Conservation (phyloP, 768 basidiomycete genomes). For the Macrolepiota albuminosa region DNA sequence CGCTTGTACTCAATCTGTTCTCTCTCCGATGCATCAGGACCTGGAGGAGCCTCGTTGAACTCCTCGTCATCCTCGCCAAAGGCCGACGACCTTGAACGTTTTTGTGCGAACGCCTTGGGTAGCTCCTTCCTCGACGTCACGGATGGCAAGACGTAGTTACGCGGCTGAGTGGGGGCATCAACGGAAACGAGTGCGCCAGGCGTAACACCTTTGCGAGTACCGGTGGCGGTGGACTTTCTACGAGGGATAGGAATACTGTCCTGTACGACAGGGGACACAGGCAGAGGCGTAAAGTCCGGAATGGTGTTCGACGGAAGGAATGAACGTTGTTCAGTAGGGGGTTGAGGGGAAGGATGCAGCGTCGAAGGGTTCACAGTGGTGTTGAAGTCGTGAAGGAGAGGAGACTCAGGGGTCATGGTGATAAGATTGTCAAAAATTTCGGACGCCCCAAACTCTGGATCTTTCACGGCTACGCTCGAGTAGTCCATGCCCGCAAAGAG, state of each 20-base stretch:
- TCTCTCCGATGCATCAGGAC: constrained; percentile 40
- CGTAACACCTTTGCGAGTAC: constrained; percentile 68
- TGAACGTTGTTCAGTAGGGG: constrained; percentile 12
- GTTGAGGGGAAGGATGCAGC: constrained; percentile 26
- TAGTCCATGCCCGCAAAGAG: constrained; percentile 11
- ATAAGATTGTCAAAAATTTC: constrained; percentile 27
- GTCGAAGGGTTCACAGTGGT: constrained; percentile 30
- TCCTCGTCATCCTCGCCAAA: constrained; percentile 48
- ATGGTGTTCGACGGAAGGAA: constrained; percentile 6
- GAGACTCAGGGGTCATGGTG: constrained; percentile 48
- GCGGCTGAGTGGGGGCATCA: constrained; percentile 71
- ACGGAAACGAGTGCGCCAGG: constrained; percentile 58
- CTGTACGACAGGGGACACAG: constrained; percentile 11
- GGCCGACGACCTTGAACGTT: constrained; percentile 48
- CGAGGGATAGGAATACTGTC: constrained; percentile 11
- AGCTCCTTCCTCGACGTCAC: constrained; percentile 70
- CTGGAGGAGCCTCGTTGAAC: constrained; percentile 25
- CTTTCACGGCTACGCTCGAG: background rate
- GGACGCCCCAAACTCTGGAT: background rate
- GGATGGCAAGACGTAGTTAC: constrained; percentile 62
- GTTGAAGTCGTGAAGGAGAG: constrained; percentile 28
- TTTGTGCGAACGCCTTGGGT: constrained; percentile 61
- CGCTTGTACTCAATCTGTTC: constrained; percentile 77
- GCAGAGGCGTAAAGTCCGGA: background rate
- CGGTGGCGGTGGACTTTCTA: constrained; percentile 39